These are phyloP conservation scores for Colletotrichum siamense DNA, from an alignment of 2,329 filamentous ascomycete genomes.

Conservation along the genomic window DNA sequence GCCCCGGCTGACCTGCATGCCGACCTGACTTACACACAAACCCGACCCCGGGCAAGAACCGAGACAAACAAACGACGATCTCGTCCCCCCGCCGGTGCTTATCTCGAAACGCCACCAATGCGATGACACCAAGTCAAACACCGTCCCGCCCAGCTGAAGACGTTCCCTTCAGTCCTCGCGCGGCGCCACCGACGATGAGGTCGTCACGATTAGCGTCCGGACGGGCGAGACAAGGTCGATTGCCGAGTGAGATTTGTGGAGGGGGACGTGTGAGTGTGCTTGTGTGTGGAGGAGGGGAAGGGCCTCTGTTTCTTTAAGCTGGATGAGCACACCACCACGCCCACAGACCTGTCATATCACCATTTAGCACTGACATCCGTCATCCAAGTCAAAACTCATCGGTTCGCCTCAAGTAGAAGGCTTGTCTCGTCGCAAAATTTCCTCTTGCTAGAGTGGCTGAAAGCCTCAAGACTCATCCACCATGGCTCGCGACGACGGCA, in stretches of 20 bases:
- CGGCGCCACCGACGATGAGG: not conserved
- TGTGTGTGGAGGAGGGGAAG: not conserved
- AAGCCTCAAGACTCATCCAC: not conserved
- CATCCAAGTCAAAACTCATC: not conserved
- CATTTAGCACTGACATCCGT: not conserved
- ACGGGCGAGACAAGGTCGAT: not conserved
- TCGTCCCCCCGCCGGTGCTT: not conserved
- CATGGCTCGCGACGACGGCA: not conserved
- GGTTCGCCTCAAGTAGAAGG: not conserved
- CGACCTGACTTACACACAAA: not conserved
- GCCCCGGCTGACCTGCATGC: not conserved
- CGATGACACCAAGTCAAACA: not conserved
- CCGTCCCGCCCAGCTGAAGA: not conserved
- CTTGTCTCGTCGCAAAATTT: not conserved
- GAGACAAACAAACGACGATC: not conserved
- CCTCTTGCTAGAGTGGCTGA: not conserved
- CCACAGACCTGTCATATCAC: not conserved
- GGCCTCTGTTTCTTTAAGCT: not conserved
- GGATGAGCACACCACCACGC: not conserved
- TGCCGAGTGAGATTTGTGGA: not conserved
- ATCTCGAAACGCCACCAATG: not conserved
- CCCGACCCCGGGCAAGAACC: not conserved
- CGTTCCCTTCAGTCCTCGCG: not conserved
- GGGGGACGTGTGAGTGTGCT: not conserved
- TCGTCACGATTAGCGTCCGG: not conserved